These are phyloP conservation scores for Wickerhamomyces alni DNA, from an alignment of 805 yeast species.

Conservation along the genomic window DNA sequence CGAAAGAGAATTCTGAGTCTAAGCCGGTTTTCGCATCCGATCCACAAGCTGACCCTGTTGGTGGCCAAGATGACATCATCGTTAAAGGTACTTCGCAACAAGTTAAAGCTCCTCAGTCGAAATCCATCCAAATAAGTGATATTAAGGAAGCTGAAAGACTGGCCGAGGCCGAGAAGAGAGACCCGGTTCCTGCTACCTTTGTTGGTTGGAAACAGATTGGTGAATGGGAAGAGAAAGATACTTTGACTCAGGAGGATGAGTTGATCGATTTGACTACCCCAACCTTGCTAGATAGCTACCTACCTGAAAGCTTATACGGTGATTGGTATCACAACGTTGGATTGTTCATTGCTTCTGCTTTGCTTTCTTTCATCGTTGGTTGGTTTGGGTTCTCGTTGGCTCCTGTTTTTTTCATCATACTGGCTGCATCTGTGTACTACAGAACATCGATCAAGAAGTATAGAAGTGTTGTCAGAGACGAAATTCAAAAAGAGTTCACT, in stretches of 20 bases:
- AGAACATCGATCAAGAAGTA: constrained; percentile 80
- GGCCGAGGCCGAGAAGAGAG: constrained; percentile 29
- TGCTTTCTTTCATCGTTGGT: constrained; percentile 76
- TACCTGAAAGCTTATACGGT: constrained; percentile 77
- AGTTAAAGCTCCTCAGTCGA: constrained; percentile 2
- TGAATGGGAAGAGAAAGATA: constrained; percentile 71
- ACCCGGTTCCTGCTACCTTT: constrained; percentile 57
- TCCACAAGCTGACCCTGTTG: neutral
- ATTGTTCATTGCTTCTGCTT: constrained; percentile 56
- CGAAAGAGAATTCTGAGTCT: neutral
- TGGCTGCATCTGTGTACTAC: constrained; percentile 62
- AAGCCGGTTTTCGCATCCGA: neutral
- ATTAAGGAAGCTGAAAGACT: constrained; percentile 21
- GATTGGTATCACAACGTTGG: constrained; percentile 97
- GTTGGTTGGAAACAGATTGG: constrained; percentile 96
- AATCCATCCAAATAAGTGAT: constrained; percentile 12
- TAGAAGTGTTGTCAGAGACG: constrained; percentile 67
- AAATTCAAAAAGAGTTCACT: constrained; percentile 80
- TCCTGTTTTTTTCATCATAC: constrained; percentile 68
- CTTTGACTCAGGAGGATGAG: constrained; percentile 61
- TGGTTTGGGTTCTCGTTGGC: constrained; percentile 71
- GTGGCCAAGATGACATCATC: constrained; percentile 18
- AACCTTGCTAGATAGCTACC: constrained; percentile 66
- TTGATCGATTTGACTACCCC: constrained; percentile 65
- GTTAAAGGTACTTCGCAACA: constrained; percentile 7